A percentile compares a stretch with the other conserved stretches of the same genome.
Evolutionary conservation across 1,139 yeast genomes (phyloP).

Genomic region (Saccharomyces uvarum): DNA sequence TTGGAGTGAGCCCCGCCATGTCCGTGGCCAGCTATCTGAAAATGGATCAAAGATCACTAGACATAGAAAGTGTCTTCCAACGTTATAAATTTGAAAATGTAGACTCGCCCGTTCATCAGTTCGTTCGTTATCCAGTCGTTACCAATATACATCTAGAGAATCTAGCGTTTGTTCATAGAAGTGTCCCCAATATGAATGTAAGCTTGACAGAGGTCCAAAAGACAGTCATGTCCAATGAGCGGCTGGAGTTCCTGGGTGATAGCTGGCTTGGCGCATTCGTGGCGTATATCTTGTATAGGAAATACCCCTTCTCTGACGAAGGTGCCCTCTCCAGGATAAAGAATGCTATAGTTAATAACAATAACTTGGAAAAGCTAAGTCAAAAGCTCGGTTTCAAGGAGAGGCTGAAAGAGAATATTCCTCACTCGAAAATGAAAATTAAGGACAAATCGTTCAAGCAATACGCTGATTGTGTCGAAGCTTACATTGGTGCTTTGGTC

Average conservation of each 20-base stretch:
- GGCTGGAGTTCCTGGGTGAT: constrained; percentile 85
- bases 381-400: constrained; percentile 57
- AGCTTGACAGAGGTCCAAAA: constrained; percentile 11
- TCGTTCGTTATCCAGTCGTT: constrained; percentile 12
- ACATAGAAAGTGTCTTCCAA: constrained; percentile 8
- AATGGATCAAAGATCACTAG: constrained; percentile 2
- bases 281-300: constrained; percentile 51
- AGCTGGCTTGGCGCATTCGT: constrained; percentile 65
- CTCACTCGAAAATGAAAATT: constrained; percentile 16
- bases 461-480: constrained; percentile 20
- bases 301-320: constrained; percentile 63
- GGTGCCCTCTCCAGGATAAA: constrained; percentile 68
- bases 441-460: constrained; percentile 14
- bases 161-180: constrained; percentile 17
- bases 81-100: constrained; percentile 9
- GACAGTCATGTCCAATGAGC: constrained; percentile 45
- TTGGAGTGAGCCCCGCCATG: constrained; percentile 13
- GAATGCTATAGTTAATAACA: constrained; percentile 60
- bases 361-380: constrained; percentile 59
- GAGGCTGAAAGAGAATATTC: constrained; percentile 37
- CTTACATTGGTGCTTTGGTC: constrained; percentile 22
- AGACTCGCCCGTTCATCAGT: constrained; percentile 9
- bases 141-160: constrained; percentile 12
- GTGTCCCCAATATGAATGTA: constrained; percentile 13
- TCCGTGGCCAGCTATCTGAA: constrained; percentile 9